Percentiles rank a stretch among this genome's conserved stretches.
Evolutionary conservation across 345 rosid species (phyloP).

Genomic region (Brassica nigra): DNA sequence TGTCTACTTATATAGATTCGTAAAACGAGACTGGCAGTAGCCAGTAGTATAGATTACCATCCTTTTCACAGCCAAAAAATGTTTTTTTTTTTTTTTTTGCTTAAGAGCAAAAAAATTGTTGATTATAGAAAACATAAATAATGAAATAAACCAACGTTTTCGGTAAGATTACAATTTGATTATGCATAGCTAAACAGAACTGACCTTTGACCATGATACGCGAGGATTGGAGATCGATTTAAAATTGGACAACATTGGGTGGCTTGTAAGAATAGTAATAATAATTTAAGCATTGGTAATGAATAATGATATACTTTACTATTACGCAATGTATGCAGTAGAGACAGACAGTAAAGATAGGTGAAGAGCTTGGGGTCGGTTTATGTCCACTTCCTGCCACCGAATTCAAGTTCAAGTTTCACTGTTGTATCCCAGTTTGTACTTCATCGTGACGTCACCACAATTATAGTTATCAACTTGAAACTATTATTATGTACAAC

Average conservation of each 20-base stretch:
- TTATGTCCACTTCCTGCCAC: constrained; percentile 41
- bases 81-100: too few relatives aligned
- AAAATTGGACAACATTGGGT: not conserved
- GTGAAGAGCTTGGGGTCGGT: constrained; percentile 36
- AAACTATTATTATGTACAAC: not conserved
- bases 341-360: constrained; percentile 35
- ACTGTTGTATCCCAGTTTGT: not conserved
- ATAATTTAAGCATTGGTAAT: not conserved
- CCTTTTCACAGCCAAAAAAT: too few relatives aligned
- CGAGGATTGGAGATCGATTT: not conserved
- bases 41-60: too few relatives aligned
- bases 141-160: too few relatives aligned
- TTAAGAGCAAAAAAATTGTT: too few relatives aligned
- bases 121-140: too few relatives aligned
- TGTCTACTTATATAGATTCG: too few relatives aligned
- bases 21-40: not conserved
- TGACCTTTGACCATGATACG: too few relatives aligned
- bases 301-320: not conserved
- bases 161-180: not conserved
- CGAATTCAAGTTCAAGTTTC: constrained; percentile 31
- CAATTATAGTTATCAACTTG: not conserved
- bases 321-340: constrained; percentile 34
- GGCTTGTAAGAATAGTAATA: constrained; percentile 2
- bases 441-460: constrained; percentile 27
- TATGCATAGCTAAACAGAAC: constrained; percentile 22